A percentile compares a stretch with the other conserved stretches of the same genome.
These are phyloP conservation scores for Aspergillus taichungensis DNA, from an alignment of 495 filamentous ascomycete genomes.

Conservation along the genomic window DNA sequence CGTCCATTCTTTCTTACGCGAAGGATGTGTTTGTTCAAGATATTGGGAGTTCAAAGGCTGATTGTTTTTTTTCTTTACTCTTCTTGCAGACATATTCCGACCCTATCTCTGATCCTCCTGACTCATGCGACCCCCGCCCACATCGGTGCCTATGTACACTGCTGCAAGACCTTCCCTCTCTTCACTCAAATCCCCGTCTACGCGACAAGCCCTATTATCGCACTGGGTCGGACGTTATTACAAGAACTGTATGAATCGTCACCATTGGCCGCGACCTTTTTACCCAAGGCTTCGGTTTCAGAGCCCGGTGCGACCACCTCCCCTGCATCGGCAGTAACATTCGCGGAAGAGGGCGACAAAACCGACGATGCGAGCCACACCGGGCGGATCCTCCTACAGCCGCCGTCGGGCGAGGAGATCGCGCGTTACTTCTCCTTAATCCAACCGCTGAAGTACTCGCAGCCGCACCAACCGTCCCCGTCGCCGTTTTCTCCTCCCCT, in stretches of 20 bases:
- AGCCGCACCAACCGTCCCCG: constrained; percentile 78
- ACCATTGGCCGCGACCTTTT: constrained; percentile 73
- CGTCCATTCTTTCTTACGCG: neutral
- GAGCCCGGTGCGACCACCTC: constrained; percentile 51
- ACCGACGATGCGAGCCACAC: constrained; percentile 18
- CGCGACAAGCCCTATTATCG: constrained; percentile 86
- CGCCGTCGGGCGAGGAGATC: constrained; percentile 80
- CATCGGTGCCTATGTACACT: constrained; percentile 89
- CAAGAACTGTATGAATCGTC: constrained; percentile 91
- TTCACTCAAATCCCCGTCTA: constrained; percentile 95
- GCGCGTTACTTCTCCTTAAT: constrained; percentile 88
- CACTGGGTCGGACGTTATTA: constrained; percentile 79
- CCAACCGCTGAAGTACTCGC: constrained; percentile 90
- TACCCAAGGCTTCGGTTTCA: constrained; percentile 57
- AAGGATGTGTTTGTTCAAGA: neutral
- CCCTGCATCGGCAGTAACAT: constrained; percentile 23
- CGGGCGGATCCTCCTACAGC: constrained; percentile 59
- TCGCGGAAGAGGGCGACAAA: constrained; percentile 14
- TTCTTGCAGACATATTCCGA: constrained; percentile 63
- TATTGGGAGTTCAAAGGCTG: constrained; percentile 2
- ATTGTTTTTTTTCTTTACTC: constrained; percentile 8
- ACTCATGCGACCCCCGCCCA: constrained; percentile 88
- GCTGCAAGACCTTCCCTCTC: constrained; percentile 89
- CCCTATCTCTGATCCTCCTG: constrained; percentile 86
- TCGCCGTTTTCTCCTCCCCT: constrained; percentile 83